Conservation (phyloP, 257 asterid genomes). For the Solanum microdontum region DNA sequence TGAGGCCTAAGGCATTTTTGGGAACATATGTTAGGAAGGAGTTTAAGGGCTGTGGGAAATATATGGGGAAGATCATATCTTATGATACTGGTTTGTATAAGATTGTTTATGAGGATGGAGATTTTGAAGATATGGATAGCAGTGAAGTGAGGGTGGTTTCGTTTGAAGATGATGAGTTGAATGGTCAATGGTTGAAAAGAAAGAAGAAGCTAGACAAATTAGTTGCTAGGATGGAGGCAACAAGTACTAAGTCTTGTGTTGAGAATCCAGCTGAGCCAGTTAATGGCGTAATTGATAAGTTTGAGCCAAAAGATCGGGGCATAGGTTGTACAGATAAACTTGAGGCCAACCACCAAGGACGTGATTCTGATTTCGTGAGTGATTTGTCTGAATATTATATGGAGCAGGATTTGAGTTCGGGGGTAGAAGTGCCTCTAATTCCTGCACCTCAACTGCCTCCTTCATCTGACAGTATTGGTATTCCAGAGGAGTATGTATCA, state of each 20-base stretch:
- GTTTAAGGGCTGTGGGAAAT: constrained; percentile 44
- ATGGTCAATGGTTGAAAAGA: constrained; percentile 43
- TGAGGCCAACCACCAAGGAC: constrained; percentile 8
- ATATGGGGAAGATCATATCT: constrained; percentile 47
- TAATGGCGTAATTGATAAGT: constrained; percentile 5
- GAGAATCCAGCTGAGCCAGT: neutral
- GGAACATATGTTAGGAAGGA: constrained; percentile 61
- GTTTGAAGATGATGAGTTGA: constrained; percentile 40
- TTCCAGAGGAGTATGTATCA: constrained; percentile 56
- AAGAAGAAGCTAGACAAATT: constrained; percentile 37
- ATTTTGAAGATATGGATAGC: constrained; percentile 59
- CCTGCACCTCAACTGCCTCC: constrained; percentile 78
- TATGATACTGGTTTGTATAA: constrained; percentile 54
- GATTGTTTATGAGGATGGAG: constrained; percentile 68
- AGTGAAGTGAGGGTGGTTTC: constrained; percentile 31
- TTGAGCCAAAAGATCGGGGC: neutral
- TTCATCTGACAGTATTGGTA: constrained; percentile 65
- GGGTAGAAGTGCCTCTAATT: constrained; percentile 31
- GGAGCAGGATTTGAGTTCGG: constrained; percentile 20
- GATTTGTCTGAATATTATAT: constrained; percentile 40
- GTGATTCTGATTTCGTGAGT: constrained; percentile 27
- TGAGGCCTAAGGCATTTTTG: constrained; percentile 38
- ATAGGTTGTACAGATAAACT: neutral
- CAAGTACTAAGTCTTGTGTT: neutral
- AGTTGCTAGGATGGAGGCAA: constrained; percentile 16